phyloP scores from a whole-genome alignment of 805 yeast species.

The Zygotorulaspora florentina region DNA sequence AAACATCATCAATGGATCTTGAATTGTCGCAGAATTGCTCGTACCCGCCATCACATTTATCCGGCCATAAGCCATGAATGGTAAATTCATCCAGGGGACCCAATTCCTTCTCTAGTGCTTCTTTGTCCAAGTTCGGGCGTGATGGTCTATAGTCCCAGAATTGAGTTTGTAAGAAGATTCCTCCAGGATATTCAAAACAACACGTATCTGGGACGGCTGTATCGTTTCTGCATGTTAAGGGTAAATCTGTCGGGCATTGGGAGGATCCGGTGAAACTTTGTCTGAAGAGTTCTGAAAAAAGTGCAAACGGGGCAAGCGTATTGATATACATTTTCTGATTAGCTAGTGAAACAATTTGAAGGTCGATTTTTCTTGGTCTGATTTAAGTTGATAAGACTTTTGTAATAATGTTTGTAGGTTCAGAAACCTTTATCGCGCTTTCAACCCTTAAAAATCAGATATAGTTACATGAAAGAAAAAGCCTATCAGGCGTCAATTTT shows the following conservation, averaged over 20 bases:
- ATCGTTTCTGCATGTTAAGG: slow-evolving; percentile 56
- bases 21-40: slow-evolving; percentile 70
- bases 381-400: no score
- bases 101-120: slow-evolving; percentile 33
- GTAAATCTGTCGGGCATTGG: slow-evolving; percentile 53
- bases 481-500: no score
- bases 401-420: neutral
- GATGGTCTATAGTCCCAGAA: slow-evolving; percentile 88
- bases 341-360: neutral
- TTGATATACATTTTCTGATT: neutral
- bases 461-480: neutral
- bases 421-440: neutral
- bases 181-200: slow-evolving; percentile 86
- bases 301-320: neutral
- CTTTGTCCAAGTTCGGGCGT: slow-evolving; percentile 18
- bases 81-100: slow-evolving; percentile 74
- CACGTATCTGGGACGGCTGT: slow-evolving; percentile 59
- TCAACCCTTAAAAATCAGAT: neutral
- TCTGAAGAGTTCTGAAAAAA: neutral
- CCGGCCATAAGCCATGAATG: slow-evolving; percentile 87
- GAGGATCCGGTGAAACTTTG: slow-evolving; percentile 2
- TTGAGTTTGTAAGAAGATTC: slow-evolving; percentile 77
- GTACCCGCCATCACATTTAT: slow-evolving; percentile 77
- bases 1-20: slow-evolving; percentile 50
- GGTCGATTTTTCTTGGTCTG: no score